phyloP scores from a whole-genome alignment of 2,329 filamentous ascomycete genomes.

The Akanthomyces dipterigenus region DNA sequence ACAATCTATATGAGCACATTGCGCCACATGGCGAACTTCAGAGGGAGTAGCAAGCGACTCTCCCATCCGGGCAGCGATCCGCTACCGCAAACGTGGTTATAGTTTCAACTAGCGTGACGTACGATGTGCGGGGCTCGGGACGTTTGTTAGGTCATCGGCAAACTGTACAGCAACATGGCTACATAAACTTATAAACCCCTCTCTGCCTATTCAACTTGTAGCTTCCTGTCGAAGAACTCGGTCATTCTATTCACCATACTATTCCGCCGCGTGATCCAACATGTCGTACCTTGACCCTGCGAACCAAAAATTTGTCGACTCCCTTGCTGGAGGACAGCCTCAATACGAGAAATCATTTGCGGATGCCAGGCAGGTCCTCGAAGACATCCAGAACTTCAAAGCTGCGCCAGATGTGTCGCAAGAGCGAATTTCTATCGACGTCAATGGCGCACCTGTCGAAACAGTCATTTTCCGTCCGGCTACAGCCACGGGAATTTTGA shows the following conservation, averaged over 20 bases:
- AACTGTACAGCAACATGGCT: too few species aligned
- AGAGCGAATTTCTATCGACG: background rate
- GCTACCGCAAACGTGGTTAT: too few species aligned
- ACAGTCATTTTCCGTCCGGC: background rate
- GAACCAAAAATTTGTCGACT: background rate
- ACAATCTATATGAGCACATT: too few species aligned
- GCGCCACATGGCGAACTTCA: too few species aligned
- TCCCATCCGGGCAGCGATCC: too few species aligned
- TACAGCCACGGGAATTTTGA: background rate
- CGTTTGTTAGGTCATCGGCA: too few species aligned
- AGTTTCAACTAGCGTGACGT: too few species aligned
- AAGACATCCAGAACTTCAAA: background rate
- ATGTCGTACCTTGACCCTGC: background rate
- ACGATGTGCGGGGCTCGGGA: too few species aligned
- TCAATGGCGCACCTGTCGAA: background rate
- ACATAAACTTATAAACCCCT: too few species aligned
- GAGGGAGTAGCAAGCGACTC: too few species aligned
- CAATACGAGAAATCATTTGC: background rate
- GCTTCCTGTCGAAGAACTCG: too few species aligned
- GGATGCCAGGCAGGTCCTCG: background rate
- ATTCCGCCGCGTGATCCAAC: slow-evolving; percentile 10
- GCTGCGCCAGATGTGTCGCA: background rate
- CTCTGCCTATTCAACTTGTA: too few species aligned
- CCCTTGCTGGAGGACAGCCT: background rate
- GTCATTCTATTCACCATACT: slow-evolving; percentile 10